A percentile compares a stretch with the other conserved stretches of the same genome.
These are phyloP conservation scores for Isoetes engelmannii DNA, from an alignment of 83 land plant genomes.

Conservation along the genomic window DNA sequence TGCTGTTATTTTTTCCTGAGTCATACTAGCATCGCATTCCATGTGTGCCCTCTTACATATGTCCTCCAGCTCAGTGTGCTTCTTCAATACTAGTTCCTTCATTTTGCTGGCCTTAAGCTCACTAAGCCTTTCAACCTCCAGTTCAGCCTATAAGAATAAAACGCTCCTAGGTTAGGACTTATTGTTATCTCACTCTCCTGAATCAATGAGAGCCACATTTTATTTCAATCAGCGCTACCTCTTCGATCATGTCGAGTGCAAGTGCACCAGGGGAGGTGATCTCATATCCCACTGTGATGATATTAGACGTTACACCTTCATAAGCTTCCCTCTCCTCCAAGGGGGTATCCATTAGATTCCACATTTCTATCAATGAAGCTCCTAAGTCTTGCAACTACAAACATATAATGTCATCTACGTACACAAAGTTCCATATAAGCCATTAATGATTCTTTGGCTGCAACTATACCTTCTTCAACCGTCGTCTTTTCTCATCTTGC, in stretches of 20 bases:
- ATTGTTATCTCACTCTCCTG: no score
- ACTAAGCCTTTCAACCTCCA: slow-evolving; percentile 28
- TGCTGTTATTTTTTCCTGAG: slow-evolving; percentile 55
- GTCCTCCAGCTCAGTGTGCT: slow-evolving; percentile 77
- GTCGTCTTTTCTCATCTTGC: slow-evolving; percentile 59
- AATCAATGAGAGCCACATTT: not conserved
- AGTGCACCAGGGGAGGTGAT: slow-evolving; percentile 39
- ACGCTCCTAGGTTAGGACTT: no score
- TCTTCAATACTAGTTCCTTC: slow-evolving; percentile 54
- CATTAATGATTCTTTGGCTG: not conserved
- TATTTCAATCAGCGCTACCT: slow-evolving; percentile 21
- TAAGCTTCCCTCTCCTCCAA: slow-evolving; percentile 44
- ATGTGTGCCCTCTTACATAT: slow-evolving; percentile 78
- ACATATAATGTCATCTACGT: no score
- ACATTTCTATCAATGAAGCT: slow-evolving; percentile 41
- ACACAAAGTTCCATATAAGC: not conserved
- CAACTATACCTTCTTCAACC: slow-evolving; percentile 62
- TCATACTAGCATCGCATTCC: slow-evolving; percentile 65
- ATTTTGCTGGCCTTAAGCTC: slow-evolving; percentile 28
- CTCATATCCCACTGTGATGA: slow-evolving; percentile 42
- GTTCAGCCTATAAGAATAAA: slow-evolving; percentile 25
- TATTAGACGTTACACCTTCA: slow-evolving; percentile 42
- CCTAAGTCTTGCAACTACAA: slow-evolving; percentile 56
- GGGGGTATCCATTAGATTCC: slow-evolving; percentile 68
- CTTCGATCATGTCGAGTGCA: slow-evolving; percentile 35